Evolutionary conservation across 2,329 filamentous ascomycete species (phyloP).

Genomic region (Berkeleyomyces basicola): DNA sequence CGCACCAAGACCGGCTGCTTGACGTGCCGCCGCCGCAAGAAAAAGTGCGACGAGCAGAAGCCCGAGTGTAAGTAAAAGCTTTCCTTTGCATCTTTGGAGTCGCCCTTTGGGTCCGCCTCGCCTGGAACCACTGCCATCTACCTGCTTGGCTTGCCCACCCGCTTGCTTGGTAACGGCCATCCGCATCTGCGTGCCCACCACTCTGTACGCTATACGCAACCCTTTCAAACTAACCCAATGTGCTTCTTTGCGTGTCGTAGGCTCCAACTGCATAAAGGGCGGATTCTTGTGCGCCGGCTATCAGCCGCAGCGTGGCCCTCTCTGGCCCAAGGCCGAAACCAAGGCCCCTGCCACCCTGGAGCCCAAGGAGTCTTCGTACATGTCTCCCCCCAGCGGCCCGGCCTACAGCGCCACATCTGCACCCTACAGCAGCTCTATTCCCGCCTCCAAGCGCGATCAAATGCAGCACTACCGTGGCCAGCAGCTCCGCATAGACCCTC

Average conservation of each 20-base stretch:
- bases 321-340: slow-evolving; percentile 60
- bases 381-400: slow-evolving; percentile 22
- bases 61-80: slow-evolving; percentile 53
- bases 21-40: slow-evolving; percentile 82
- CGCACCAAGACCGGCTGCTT: slow-evolving; percentile 90
- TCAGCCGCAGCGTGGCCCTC: slow-evolving; percentile 54
- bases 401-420: slow-evolving; percentile 34
- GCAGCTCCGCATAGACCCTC: slow-evolving; percentile 44
- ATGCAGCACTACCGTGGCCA: slow-evolving; percentile 44
- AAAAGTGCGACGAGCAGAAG: slow-evolving; percentile 93
- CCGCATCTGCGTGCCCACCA: not conserved
- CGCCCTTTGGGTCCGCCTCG: too few relatives aligned
- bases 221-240: not conserved
- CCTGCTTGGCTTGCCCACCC: not conserved
- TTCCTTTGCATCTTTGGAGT: not conserved
- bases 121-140: not conserved
- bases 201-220: not conserved
- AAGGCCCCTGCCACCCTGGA: slow-evolving; percentile 59
- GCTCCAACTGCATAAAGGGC: slow-evolving; percentile 78
- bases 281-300: slow-evolving; percentile 89
- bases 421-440: slow-evolving; percentile 40
- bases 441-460: slow-evolving; percentile 31
- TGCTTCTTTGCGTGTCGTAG: slow-evolving; percentile 25
- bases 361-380: slow-evolving; percentile 58
- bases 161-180: too few relatives aligned